A percentile compares a stretch with the other conserved stretches of the same genome.
These are phyloP conservation scores for Eimeria falciformis DNA, from an alignment of 169 alveolate genomes.

Conservation along the genomic window DNA sequence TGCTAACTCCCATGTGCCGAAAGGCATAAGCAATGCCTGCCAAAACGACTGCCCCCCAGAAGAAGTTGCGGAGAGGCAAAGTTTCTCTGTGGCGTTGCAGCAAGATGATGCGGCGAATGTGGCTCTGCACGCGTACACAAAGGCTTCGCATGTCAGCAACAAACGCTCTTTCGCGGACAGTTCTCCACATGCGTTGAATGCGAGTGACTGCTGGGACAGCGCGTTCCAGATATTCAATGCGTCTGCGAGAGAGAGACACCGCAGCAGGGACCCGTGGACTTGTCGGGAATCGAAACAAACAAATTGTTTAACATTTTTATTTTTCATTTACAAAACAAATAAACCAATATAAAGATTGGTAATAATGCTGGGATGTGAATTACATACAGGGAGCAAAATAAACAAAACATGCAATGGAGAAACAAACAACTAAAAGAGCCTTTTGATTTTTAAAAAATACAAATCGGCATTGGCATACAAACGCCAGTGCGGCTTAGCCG, in stretches of 20 bases:
- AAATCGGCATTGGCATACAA: too few relatives aligned
- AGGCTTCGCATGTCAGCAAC: conserved; percentile 71
- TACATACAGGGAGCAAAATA: too few relatives aligned
- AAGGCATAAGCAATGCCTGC: conserved; percentile 11
- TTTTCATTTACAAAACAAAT: too few relatives aligned
- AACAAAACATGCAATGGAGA: too few relatives aligned
- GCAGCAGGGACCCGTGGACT: not conserved
- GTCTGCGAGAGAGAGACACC: conserved; percentile 58
- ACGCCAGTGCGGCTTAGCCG: too few relatives aligned
- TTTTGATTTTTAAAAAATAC: too few relatives aligned
- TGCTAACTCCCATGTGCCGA: conserved; percentile 19
- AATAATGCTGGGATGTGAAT: too few relatives aligned
- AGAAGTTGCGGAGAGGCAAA: not conserved
- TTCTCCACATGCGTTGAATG: conserved; percentile 70
- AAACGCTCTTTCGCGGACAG: conserved; percentile 72
- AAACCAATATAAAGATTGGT: too few relatives aligned
- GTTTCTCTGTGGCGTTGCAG: not conserved
- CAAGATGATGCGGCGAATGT: conserved; percentile 29
- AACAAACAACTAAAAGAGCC: too few relatives aligned
- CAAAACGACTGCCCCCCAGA: conserved; percentile 62
- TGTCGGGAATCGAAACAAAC: not conserved
- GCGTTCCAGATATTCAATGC: conserved; percentile 61
- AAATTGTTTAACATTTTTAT: too few relatives aligned
- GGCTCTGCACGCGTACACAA: conserved; percentile 72
- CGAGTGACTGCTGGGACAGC: conserved; percentile 65